These are phyloP conservation scores for Hemisphaericaspora lyxosophila DNA, from an alignment of 1,139 yeast genomes.

Conservation along the genomic window DNA sequence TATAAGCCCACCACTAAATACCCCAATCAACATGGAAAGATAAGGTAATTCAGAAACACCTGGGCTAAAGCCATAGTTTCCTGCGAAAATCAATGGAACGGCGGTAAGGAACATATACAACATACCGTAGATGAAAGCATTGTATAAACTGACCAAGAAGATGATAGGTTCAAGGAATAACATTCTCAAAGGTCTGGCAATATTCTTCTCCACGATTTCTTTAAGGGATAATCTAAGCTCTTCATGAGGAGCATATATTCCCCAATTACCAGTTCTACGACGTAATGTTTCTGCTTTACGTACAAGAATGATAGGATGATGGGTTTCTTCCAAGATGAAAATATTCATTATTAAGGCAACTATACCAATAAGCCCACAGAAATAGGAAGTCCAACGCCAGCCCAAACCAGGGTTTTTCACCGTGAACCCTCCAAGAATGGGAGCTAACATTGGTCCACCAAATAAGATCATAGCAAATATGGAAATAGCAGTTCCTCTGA, in stretches of 20 bases:
- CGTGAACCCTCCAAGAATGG: conserved; percentile 39
- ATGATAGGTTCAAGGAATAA: conserved; percentile 72
- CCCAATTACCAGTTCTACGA: conserved; percentile 65
- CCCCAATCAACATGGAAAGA: conserved; percentile 60
- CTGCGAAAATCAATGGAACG: conserved; percentile 69
- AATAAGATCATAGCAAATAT: conserved; percentile 37
- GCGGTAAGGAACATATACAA: conserved; percentile 76
- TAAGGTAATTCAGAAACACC: conserved; percentile 67
- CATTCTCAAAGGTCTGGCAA: conserved; percentile 70
- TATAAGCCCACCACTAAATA: conserved; percentile 53
- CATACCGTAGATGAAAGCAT: conserved; percentile 83
- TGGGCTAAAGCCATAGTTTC: conserved; percentile 51
- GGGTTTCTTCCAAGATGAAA: conserved; percentile 48
- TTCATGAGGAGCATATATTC: conserved; percentile 82
- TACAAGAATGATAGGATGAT: conserved; percentile 51
- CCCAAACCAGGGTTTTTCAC: conserved; percentile 36
- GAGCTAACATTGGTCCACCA: conserved; percentile 50
- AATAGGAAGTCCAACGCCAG: conserved; percentile 62
- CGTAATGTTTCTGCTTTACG: conserved; percentile 63
- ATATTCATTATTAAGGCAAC: conserved; percentile 28
- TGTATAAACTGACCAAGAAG: conserved; percentile 67
- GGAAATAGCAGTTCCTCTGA: conserved; percentile 39
- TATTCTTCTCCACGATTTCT: conserved; percentile 67
- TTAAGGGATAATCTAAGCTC: conserved; percentile 58
- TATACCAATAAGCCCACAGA: conserved; percentile 51